Evolutionary conservation across 352 stramenopile genomes (phyloP).

Genomic region (Pythium diclinum): DNA sequence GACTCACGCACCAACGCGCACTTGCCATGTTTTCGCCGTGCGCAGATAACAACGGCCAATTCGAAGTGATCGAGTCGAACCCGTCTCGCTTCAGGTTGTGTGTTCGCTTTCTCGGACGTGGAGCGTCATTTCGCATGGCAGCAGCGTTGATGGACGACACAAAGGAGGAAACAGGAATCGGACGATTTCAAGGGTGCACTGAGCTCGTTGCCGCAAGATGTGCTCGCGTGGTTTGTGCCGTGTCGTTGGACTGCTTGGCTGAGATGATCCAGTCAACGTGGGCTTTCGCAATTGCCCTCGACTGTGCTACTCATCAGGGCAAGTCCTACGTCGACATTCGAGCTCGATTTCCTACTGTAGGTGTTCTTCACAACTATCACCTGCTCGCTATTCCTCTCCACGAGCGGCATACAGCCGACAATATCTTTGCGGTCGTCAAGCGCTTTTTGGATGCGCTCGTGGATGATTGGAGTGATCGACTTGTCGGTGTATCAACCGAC

Average conservation of each 20-base stretch:
- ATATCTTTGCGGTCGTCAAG: not conserved
- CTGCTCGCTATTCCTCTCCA: not conserved
- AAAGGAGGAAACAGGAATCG: slow-evolving; percentile 11
- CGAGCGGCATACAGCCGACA: not conserved
- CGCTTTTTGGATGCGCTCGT: not conserved
- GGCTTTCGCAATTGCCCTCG: not conserved
- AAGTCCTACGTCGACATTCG: not conserved
- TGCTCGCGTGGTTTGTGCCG: slow-evolving; percentile 10
- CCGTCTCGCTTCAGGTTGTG: slow-evolving; percentile 19
- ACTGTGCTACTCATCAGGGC: not conserved
- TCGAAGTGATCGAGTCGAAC: slow-evolving; percentile 8
- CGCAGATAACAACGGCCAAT: no score
- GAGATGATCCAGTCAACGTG: not conserved
- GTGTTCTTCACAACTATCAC: not conserved
- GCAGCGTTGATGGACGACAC: slow-evolving; percentile 14
- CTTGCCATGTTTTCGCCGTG: not conserved
- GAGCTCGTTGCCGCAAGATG: slow-evolving; percentile 9
- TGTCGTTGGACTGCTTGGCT: slow-evolving; percentile 1
- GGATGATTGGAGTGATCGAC: not conserved
- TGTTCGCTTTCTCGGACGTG: slow-evolving; percentile 23
- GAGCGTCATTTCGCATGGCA: slow-evolving; percentile 19
- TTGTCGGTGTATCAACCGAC: not conserved
- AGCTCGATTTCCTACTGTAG: not conserved
- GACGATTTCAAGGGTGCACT: not conserved
- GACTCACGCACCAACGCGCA: slow-evolving; percentile 3